Percentiles rank a stretch among this genome's conserved stretches.
phyloP scores from a whole-genome alignment of 192 early-diverging fungal genomes.

The Backusella parvicylindrica region DNA sequence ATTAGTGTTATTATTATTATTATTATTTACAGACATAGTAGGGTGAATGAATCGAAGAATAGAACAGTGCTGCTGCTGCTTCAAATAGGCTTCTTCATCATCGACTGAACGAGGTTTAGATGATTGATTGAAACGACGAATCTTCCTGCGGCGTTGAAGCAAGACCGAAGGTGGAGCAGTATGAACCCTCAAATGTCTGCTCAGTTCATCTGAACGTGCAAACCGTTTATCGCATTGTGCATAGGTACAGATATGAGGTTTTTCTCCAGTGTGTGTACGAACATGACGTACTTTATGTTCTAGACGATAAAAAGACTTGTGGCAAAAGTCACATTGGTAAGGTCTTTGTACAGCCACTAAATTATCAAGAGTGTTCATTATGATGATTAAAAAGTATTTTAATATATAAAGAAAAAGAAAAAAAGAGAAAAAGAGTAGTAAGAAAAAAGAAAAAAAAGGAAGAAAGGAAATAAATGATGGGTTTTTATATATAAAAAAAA shows the following conservation, averaged over 20 bases:
- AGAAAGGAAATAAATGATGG: not conserved
- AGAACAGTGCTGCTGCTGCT: conserved; percentile 33
- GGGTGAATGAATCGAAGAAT: conserved; percentile 32
- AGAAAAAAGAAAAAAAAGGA: not conserved
- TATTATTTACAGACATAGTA: not conserved
- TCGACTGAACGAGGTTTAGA: conserved; percentile 17
- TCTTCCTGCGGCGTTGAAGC: conserved; percentile 23
- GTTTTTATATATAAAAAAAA: conserved; percentile 4
- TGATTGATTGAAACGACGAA: conserved; percentile 9
- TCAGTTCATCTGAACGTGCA: conserved; percentile 74
- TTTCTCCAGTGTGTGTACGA: conserved; percentile 82
- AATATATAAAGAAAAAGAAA: not conserved
- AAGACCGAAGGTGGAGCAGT: conserved; percentile 36
- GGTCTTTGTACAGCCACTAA: conserved; percentile 41
- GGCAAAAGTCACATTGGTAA: conserved; percentile 55
- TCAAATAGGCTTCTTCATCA: conserved; percentile 32
- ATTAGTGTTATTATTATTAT: not conserved
- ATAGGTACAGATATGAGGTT: conserved; percentile 75
- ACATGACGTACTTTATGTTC: conserved; percentile 84
- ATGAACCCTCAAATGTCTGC: conserved; percentile 46
- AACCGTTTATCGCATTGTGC: conserved; percentile 72
- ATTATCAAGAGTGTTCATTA: not conserved
- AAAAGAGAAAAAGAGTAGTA: not conserved
- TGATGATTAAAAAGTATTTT: not conserved
- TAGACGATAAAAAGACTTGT: conserved; percentile 68